Evolutionary conservation across 441 rosid species (phyloP).

Genomic region (Gossypium trilobum): DNA sequence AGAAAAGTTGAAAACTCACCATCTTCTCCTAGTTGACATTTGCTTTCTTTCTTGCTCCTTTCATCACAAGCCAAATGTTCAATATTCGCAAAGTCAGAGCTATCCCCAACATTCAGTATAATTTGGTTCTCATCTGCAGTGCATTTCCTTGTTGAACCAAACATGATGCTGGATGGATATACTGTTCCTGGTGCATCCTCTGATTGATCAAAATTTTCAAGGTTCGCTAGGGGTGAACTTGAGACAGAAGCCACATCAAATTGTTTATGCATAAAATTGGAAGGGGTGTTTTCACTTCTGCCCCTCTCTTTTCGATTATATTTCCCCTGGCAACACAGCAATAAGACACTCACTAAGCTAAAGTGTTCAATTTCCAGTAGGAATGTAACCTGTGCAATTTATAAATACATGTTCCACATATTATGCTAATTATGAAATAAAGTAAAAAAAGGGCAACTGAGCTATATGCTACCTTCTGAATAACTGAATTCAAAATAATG

Average conservation of each 20-base stretch:
- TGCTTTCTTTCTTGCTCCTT: constrained; percentile 22
- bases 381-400: not conserved
- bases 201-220: constrained; percentile 25
- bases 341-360: constrained; percentile 12
- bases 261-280: constrained; percentile 19
- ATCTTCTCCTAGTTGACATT: constrained; percentile 21
- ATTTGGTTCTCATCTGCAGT: constrained; percentile 25
- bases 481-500: constrained; percentile 7
- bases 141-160: constrained; percentile 26
- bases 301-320: constrained; percentile 21
- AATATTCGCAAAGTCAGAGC: constrained; percentile 19
- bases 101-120: constrained; percentile 22
- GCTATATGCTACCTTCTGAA: not conserved
- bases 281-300: constrained; percentile 15
- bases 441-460: not conserved
- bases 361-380: not conserved
- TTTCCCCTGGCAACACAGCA: constrained; percentile 34
- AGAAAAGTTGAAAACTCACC: constrained; percentile 23
- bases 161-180: constrained; percentile 22
- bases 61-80: constrained; percentile 27
- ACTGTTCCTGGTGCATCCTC: constrained; percentile 32
- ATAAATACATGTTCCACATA: not conserved
- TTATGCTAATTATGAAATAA: not conserved
- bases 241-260: constrained; percentile 15
- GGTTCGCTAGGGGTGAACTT: constrained; percentile 16